phyloP scores from a whole-genome alignment of 2,329 filamentous ascomycete genomes.

The Alternaria triticina region DNA sequence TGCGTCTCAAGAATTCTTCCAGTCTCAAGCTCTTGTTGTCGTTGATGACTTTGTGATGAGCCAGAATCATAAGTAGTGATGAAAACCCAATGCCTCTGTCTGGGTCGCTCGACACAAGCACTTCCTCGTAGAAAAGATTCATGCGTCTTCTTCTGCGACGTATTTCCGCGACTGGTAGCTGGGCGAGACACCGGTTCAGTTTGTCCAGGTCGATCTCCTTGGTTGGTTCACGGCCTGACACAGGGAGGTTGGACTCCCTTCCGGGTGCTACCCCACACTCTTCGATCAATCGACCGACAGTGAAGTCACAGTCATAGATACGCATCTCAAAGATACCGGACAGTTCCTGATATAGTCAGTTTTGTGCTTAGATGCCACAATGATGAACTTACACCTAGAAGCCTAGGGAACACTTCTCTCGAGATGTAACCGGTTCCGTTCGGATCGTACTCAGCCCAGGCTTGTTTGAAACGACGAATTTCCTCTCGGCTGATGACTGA shows the following conservation, averaged over 20 bases:
- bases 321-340: conserved; percentile 97
- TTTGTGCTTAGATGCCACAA: background rate
- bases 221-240: conserved; percentile 49
- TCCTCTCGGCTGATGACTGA: conserved; percentile 91
- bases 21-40: conserved; percentile 95
- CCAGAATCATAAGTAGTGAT: conserved; percentile 89
- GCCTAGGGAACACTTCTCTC: conserved; percentile 84
- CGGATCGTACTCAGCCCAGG: conserved; percentile 95
- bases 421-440: conserved; percentile 89
- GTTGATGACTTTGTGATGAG: conserved; percentile 98
- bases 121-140: conserved; percentile 97
- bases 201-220: conserved; percentile 72
- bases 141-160: conserved; percentile 77
- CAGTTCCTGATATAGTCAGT: conserved; percentile 64
- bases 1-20: conserved; percentile 91
- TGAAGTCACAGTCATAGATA: conserved; percentile 90
- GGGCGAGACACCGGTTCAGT: conserved; percentile 73
- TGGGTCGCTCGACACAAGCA: conserved; percentile 89
- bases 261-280: conserved; percentile 71
- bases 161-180: conserved; percentile 77
- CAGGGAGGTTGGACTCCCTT: conserved; percentile 55
- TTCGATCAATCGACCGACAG: conserved; percentile 84
- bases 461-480: conserved; percentile 95
- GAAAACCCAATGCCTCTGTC: conserved; percentile 92
- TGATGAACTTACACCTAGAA: conserved; percentile 70